These are phyloP conservation scores for Diaporthe capsici DNA, from an alignment of 2,329 filamentous ascomycete species.

Conservation along the genomic window DNA sequence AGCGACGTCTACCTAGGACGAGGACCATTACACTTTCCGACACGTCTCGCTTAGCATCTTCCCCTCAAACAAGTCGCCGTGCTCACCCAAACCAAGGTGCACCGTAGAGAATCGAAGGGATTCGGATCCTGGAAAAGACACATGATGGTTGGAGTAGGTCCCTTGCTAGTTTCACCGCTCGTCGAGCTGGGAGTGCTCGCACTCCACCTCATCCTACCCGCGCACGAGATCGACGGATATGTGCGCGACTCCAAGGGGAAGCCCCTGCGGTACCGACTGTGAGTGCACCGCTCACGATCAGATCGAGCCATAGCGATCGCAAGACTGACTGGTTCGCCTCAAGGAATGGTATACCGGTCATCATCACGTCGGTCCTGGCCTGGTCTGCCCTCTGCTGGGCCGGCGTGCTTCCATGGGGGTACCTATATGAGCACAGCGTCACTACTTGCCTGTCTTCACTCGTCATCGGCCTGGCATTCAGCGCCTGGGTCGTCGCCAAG, in stretches of 20 bases:
- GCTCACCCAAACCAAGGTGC: neutral
- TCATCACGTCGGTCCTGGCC: slow-evolving; percentile 16
- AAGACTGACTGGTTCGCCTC: neutral
- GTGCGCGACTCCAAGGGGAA: slow-evolving; percentile 37
- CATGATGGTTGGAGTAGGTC: slow-evolving; percentile 10
- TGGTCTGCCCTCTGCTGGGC: slow-evolving; percentile 31
- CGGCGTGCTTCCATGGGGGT: slow-evolving; percentile 30
- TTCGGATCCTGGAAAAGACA: neutral
- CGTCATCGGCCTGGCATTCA: slow-evolving; percentile 19
- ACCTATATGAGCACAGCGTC: slow-evolving; percentile 25
- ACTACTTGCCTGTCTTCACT: slow-evolving; percentile 11
- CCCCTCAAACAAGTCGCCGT: neutral
- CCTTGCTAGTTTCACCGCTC: slow-evolving; percentile 35
- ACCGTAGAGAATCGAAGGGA: neutral
- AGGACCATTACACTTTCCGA: neutral
- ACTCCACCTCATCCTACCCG: slow-evolving; percentile 35
- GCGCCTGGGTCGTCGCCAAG: slow-evolving; percentile 9
- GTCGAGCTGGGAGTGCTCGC: slow-evolving; percentile 36
- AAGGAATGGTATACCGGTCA: slow-evolving; percentile 34
- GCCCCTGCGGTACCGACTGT: slow-evolving; percentile 36
- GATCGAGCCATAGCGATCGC: neutral
- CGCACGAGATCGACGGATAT: slow-evolving; percentile 32
- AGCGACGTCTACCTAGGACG: neutral
- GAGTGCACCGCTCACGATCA: neutral
- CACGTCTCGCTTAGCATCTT: neutral